Base-by-base conservation (phyloP, 371 early-diverging fungal species). In the Rhizopus sp. region DNA sequence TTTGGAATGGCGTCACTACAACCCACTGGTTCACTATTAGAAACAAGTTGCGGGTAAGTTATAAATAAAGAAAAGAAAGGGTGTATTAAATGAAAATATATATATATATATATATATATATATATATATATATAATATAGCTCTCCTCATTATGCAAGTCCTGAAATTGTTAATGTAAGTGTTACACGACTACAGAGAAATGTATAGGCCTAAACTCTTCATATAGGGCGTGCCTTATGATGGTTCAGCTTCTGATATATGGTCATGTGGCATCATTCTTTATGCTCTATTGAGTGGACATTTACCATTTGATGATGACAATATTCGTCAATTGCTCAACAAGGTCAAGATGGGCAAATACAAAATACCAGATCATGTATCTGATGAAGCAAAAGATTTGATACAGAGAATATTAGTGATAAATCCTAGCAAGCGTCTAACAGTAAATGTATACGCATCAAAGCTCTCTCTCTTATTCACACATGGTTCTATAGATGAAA, bases 111-210 rank as follows among this genome's bases (percentile, higher is more conserved):
- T n/a, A n/a, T n/a, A n/a, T n/a, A n/a, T n/a, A n/a, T n/a, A n/a
- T n/a, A n/a, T n/a, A n/a, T n/a, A n/a, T n/a, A n/a, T n/a, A n/a
- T n/a, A n/a, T n/a, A n/a, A n/a, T n/a, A 47, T 47, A 73, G 91
- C 10, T 92, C 92, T 4, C 90, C 93, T 3, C 92, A 94, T 63
- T 95, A 94, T 75, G 95, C 93, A 16, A 87, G 90, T 57, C 97
- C 97, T 7, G 97, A 96, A 73, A 88, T 96, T 49, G 88, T 94
- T 47, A 80, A 77, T 38, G 85, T 70, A 68, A 57, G 53, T 34
- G 13, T 37, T 23, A 48, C n/a, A 64, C 40, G 15, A 55, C 29
- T n/a, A 47, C 41, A 54, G 17, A 32, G 7, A n/a, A 17, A 52
- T 31, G 47, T 41, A 67, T 55, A 60, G 29, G 9, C 9, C 1